Percentiles rank a stretch among this genome's conserved stretches.
These are phyloP conservation scores for Ogataea populi-albae DNA, from an alignment of 805 yeast species.

Conservation along the genomic window DNA sequence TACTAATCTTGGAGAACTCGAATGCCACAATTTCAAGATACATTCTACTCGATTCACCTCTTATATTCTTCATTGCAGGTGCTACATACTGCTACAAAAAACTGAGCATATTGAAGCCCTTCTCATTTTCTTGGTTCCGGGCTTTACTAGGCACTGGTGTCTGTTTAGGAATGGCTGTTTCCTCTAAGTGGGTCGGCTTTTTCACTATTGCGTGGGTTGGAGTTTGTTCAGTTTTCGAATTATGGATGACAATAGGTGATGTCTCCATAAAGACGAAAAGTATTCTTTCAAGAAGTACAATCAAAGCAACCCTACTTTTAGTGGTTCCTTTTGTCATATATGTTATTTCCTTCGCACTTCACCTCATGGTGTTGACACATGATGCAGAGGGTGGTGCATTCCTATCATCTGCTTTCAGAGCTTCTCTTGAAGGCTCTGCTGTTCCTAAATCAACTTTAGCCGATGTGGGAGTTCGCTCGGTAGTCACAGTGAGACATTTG, in stretches of 20 bases:
- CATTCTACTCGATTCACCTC: constrained; percentile 72
- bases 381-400: constrained; percentile 74
- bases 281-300: constrained; percentile 44
- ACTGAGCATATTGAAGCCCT: constrained; percentile 64
- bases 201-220: constrained; percentile 83
- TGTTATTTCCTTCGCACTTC: constrained; percentile 57
- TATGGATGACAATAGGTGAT: constrained; percentile 77
- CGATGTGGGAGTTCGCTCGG: constrained; percentile 71
- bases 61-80: constrained; percentile 73
- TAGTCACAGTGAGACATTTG: constrained; percentile 62
- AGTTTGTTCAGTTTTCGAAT: constrained; percentile 50
- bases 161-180: constrained; percentile 68
- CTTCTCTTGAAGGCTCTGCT: constrained; percentile 55
- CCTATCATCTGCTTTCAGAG: constrained; percentile 69
- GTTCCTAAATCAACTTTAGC: constrained; percentile 60
- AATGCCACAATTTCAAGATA: constrained; percentile 69
- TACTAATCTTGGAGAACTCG: constrained; percentile 65
- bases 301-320: constrained; percentile 52
- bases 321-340: constrained; percentile 60
- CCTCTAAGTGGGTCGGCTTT: constrained; percentile 83
- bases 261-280: constrained; percentile 45
- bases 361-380: constrained; percentile 51
- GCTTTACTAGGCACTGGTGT: constrained; percentile 62
- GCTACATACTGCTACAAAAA: constrained; percentile 63
- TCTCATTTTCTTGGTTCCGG: constrained; percentile 54